These are phyloP conservation scores for Alternaria sp. DNA, from an alignment of 2,329 filamentous ascomycete genomes.

Conservation along the genomic window DNA sequence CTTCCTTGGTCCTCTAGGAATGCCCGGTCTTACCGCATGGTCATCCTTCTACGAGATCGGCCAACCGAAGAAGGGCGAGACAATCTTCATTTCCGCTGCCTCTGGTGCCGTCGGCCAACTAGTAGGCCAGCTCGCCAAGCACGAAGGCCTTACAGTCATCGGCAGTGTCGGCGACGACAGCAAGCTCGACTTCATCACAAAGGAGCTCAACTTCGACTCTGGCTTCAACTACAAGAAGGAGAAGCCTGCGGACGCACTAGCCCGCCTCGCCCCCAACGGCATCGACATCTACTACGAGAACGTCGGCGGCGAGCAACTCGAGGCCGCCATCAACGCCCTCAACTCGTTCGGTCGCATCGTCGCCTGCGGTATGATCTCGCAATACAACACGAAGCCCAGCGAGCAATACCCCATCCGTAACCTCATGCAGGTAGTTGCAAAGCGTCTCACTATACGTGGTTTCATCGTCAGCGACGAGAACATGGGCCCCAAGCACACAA, in stretches of 20 bases:
- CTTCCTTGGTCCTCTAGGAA: conserved; percentile 79
- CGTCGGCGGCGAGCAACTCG: conserved; percentile 77
- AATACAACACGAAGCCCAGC: conserved; percentile 71
- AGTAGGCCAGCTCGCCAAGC: conserved; percentile 84
- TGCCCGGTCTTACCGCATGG: conserved; percentile 81
- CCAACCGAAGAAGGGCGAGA: conserved; percentile 77
- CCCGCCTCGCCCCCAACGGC: conserved; percentile 75
- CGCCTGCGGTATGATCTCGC: conserved; percentile 71
- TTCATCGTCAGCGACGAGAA: conserved; percentile 75
- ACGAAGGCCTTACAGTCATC: conserved; percentile 79
- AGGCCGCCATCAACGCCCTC: conserved; percentile 70
- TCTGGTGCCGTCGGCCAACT: conserved; percentile 83
- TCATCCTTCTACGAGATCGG: conserved; percentile 78
- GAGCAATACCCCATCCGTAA: conserved; percentile 73
- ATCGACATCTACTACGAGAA: conserved; percentile 88
- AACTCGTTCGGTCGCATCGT: conserved; percentile 72
- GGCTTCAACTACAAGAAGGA: conserved; percentile 93
- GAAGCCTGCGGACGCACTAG: conserved; percentile 71
- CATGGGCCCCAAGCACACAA: conserved; percentile 71
- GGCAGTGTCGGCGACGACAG: conserved; percentile 81
- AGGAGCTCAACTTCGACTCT: conserved; percentile 73
- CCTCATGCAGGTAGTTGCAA: conserved; percentile 69
- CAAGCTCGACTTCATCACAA: conserved; percentile 77
- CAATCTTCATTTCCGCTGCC: conserved; percentile 82
- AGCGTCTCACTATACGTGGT: conserved; percentile 75